phyloP scores from a whole-genome alignment of 208 protist genomes.

The Porcisia deanei region DNA sequence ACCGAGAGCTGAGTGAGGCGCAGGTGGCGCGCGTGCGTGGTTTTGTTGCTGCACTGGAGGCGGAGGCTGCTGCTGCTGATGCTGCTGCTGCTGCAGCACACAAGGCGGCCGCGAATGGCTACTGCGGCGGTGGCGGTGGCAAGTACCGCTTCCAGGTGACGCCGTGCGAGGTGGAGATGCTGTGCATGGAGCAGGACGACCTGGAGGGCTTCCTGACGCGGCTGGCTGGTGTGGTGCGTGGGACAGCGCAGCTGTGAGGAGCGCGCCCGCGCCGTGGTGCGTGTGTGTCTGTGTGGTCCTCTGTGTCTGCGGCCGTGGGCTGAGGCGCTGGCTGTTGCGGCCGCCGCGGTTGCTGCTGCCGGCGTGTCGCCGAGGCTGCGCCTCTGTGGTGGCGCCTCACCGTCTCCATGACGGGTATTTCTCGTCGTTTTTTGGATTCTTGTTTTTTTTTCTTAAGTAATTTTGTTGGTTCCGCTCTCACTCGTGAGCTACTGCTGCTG shows the following conservation, averaged over 20 bases:
- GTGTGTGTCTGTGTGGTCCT: too few relatives aligned
- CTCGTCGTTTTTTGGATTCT: too few relatives aligned
- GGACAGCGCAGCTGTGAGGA: constrained; percentile 21
- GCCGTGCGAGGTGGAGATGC: constrained; percentile 71
- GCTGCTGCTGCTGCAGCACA: constrained; percentile 9
- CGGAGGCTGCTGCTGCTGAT: constrained; percentile 33
- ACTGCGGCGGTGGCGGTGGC: constrained; percentile 1
- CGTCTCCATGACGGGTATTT: not conserved
- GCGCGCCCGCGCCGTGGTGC: not conserved
- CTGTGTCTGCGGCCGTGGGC: not conserved
- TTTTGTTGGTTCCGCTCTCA: too few relatives aligned
- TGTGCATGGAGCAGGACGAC: constrained; percentile 66
- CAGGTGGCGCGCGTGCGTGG: constrained; percentile 36
- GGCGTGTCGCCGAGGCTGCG: not conserved
- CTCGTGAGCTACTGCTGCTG: too few relatives aligned
- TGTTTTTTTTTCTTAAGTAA: too few relatives aligned
- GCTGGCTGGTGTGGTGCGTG: constrained; percentile 37
- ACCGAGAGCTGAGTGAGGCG: constrained; percentile 32
- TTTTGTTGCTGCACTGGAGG: constrained; percentile 35
- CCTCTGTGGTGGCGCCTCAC: not conserved
- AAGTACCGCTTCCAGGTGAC: constrained; percentile 54
- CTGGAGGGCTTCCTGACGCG: constrained; percentile 66
- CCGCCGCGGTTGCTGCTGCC: not conserved
- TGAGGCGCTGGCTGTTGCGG: not conserved
- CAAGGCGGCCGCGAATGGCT: not conserved